These are phyloP conservation scores for Astraeus odoratus DNA, from an alignment of 768 basidiomycete genomes.

Conservation along the genomic window DNA sequence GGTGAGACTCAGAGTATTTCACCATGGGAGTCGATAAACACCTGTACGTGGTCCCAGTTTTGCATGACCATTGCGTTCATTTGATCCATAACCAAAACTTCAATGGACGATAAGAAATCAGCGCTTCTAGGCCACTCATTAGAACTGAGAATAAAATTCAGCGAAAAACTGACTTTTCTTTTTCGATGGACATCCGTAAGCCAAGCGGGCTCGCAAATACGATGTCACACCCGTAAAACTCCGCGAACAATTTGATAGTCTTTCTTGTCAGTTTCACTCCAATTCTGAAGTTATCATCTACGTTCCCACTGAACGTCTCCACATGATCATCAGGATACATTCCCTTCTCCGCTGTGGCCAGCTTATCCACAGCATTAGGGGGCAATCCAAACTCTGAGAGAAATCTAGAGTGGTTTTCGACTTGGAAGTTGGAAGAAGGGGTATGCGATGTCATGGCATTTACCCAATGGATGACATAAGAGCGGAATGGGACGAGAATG, in stretches of 20 bases:
- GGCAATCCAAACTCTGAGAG: constrained; percentile 78
- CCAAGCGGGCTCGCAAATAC: constrained; percentile 93
- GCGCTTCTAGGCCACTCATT: constrained; percentile 46
- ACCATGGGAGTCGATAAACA: constrained; percentile 20
- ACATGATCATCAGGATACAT: constrained; percentile 85
- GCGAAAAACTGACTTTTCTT: constrained; percentile 69
- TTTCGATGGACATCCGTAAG: constrained; percentile 85
- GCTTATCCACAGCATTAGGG: constrained; percentile 70
- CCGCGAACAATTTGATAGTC: constrained; percentile 84
- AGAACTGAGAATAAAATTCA: background rate
- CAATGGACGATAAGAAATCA: constrained; percentile 92
- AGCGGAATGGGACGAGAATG: constrained; percentile 89
- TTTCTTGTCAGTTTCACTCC: constrained; percentile 92
- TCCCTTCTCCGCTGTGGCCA: constrained; percentile 63
- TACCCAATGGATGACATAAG: constrained; percentile 78
- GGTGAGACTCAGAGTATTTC: background rate
- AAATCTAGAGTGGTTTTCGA: constrained; percentile 86
- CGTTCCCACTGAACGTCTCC: constrained; percentile 92
- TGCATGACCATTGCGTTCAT: constrained; percentile 94
- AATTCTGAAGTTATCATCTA: constrained; percentile 90
- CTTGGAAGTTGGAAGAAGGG: constrained; percentile 63
- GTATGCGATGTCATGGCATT: constrained; percentile 72
- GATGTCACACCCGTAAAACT: constrained; percentile 87
- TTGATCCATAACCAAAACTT: constrained; percentile 86
- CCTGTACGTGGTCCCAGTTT: constrained; percentile 98